phyloP scores from a whole-genome alignment of 495 filamentous ascomycete genomes.

The Haplographium delicatum region DNA sequence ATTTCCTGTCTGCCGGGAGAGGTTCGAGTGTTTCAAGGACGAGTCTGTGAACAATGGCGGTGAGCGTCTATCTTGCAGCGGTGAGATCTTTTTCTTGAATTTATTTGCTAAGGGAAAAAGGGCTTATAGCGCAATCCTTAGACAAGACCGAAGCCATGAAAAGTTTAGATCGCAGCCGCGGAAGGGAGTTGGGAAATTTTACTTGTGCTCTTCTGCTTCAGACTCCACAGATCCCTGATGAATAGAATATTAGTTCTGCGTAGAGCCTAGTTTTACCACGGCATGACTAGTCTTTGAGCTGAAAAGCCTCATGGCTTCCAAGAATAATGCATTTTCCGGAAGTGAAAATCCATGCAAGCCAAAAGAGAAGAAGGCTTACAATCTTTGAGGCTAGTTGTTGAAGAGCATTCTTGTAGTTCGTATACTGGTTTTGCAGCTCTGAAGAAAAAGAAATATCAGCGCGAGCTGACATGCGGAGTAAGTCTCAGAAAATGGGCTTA shows the following conservation, averaged over 20 bases:
- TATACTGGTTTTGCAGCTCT: conserved; percentile 94
- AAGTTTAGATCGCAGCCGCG: conserved; percentile 9
- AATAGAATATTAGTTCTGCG: background rate
- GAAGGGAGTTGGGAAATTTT: conserved; percentile 19
- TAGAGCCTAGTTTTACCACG: too few species aligned
- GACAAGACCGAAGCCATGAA: conserved; percentile 3
- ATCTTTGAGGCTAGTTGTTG: conserved; percentile 94
- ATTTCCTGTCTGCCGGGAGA: conserved; percentile 81
- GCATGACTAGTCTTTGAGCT: too few species aligned
- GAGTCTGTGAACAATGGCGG: conserved; percentile 46
- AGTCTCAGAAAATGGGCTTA: conserved; percentile 39
- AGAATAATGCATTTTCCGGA: too few species aligned
- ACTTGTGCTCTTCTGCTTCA: conserved; percentile 98
- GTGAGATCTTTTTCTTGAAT: too few species aligned
- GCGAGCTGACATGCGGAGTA: too few species aligned
- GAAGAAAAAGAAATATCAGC: too few species aligned
- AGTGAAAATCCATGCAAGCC: too few species aligned
- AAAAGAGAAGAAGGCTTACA: too few species aligned
- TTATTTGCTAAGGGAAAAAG: too few species aligned
- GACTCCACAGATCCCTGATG: conserved; percentile 80
- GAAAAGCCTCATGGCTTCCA: too few species aligned
- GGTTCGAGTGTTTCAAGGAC: conserved; percentile 91
- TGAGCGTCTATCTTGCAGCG: conserved; percentile 16
- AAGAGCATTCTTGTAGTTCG: conserved; percentile 91
- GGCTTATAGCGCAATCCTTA: too few species aligned